Percentiles rank a stretch among this genome's conserved stretches.
phyloP scores from a whole-genome alignment of 108 stramenopile species.

The Fistulifera pelliculosa region DNA sequence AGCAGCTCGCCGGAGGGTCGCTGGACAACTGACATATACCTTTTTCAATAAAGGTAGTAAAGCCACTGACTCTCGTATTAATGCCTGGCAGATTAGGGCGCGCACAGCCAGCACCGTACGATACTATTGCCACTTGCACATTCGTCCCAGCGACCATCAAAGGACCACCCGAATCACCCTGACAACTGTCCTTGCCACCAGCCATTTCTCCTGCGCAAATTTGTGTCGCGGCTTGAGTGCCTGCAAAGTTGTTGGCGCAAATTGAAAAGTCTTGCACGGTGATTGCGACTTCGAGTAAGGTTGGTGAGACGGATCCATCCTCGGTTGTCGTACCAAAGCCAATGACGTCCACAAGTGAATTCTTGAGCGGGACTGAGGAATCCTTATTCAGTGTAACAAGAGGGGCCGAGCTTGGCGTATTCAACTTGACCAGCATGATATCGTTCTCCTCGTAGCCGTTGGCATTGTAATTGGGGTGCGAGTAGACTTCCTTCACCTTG shows the following conservation, averaged over 20 bases:
- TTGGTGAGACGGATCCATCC: constrained; percentile 6
- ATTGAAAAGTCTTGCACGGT: constrained; percentile 13
- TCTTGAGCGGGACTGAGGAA: constrained; percentile 4
- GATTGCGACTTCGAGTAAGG: constrained; percentile 24
- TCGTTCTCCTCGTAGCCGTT: constrained; percentile 23
- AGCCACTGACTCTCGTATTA: constrained; percentile 22
- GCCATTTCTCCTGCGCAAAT: constrained; percentile 26
- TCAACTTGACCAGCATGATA: constrained; percentile 25
- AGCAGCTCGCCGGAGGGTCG: too few species aligned
- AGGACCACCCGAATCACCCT: constrained; percentile 51
- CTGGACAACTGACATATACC: too few species aligned
- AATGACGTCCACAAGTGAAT: constrained; percentile 2
- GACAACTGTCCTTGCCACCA: constrained; percentile 34
- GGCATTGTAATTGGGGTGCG: constrained; percentile 29
- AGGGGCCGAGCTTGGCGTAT: not conserved
- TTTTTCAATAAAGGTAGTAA: constrained; percentile 23
- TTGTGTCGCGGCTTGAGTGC: constrained; percentile 11
- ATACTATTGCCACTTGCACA: constrained; percentile 45
- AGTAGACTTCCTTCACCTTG: not conserved
- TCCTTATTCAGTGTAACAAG: constrained; percentile 11
- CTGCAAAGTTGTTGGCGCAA: constrained; percentile 4
- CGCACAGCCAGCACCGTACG: constrained; percentile 47
- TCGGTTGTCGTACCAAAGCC: constrained; percentile 16
- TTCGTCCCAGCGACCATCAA: constrained; percentile 8
- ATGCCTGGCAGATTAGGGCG: constrained; percentile 36